Conservation (phyloP, 2,329 filamentous ascomycete species). For the Aureobasidium sp. region DNA sequence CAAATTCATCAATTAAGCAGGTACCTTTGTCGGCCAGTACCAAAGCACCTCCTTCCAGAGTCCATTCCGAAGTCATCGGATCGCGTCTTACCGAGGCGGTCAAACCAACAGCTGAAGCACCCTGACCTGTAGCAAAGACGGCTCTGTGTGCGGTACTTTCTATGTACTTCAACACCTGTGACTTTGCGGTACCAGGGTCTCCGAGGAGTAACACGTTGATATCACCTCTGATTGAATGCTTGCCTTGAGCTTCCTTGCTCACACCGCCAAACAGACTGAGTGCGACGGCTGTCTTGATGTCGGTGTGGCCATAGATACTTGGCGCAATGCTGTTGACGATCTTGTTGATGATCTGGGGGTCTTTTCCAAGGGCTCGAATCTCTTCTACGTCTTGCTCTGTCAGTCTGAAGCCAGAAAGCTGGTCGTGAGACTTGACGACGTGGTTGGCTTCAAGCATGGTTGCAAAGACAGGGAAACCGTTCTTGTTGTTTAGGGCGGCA, state of each 20-base stretch:
- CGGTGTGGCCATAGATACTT: constrained; percentile 92
- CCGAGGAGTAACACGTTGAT: constrained; percentile 96
- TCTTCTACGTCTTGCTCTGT: constrained; percentile 91
- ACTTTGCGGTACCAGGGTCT: constrained; percentile 96
- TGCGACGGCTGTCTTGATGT: constrained; percentile 95
- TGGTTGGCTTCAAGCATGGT: constrained; percentile 98
- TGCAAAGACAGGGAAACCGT: constrained; percentile 96
- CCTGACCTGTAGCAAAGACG: constrained; percentile 95
- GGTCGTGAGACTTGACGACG: constrained; percentile 92
- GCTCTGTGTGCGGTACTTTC: constrained; percentile 96
- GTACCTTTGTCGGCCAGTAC: constrained; percentile 92
- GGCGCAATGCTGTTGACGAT: constrained; percentile 89
- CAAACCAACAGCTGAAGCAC: constrained; percentile 93
- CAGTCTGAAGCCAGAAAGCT: constrained; percentile 90
- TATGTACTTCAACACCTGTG: constrained; percentile 92
- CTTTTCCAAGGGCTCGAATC: constrained; percentile 80
- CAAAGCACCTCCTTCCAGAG: constrained; percentile 87
- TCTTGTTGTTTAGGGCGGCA: constrained; percentile 94
- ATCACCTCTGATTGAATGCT: constrained; percentile 87
- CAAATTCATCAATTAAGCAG: constrained; percentile 96
- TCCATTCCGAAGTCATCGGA: constrained; percentile 94
- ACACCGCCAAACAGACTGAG: constrained; percentile 93
- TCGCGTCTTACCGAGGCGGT: constrained; percentile 94
- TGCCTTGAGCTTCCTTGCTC: constrained; percentile 80
- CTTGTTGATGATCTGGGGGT: constrained; percentile 88